Evolutionary conservation across 1,139 yeast genomes (phyloP), one percentile per base, ranked within the genome.

Genomic region (Blastobotrys buckinghamii): DNA sequence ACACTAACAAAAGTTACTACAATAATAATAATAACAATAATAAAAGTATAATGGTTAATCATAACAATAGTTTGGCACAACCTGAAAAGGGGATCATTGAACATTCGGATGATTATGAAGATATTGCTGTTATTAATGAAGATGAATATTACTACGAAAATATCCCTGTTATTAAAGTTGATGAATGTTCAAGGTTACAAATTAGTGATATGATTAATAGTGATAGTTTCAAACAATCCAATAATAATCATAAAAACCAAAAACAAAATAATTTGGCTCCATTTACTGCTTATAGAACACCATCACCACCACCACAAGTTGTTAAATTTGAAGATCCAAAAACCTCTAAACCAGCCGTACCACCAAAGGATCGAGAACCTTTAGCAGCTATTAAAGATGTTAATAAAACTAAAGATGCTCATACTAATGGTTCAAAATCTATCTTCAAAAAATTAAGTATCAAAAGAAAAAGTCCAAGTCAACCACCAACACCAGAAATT

Each of bases 191-290:
- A 22, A 55, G 61, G 45, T 54, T 62, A 45, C 62, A 55, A 47
- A 59, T 61, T 38, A 47, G 62, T 15, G 61, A 59, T 19, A 51
- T 59, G 38, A 59, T 59, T 29, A 55, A 59, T 39, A 60, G 61
- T 15, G 66, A 62, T 47, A 58, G 61, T 48, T 59, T 62, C 53
- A 52, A 24, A 12, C 6, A 27, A 45, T 32, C 34, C 41, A 27
- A 35, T 19, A 22, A 22, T 7, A 22, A n/a, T n/a, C n/a, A n/a
- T n/a, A n/a, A n/a, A 22, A 22, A 7, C 17, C 5, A 22, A n/a
- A 3, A 20, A 39, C 20, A n/a, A 8, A 24, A 26, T n/a, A 19
- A 17, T 7, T 16, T 16, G 30, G 16, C 34, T 2, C 38, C 45
- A 22, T 42, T 42, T 27, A 26, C 45, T 6, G 45, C 45, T 9